Base-by-base conservation (phyloP, 345 rosid species). In the Hirschfeldia incana region DNA sequence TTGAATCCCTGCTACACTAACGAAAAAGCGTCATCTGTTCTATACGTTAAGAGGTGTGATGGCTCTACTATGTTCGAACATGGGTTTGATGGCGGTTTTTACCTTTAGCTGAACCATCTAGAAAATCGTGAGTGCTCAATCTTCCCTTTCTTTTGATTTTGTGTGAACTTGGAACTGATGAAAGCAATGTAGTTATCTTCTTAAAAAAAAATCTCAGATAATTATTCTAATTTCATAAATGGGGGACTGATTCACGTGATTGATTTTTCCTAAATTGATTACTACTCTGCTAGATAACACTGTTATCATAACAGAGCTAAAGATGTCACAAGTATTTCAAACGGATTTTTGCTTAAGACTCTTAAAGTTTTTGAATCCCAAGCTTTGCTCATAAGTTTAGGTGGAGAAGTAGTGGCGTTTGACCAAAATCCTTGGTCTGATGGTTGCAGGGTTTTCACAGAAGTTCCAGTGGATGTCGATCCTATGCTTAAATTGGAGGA, bases 351-450 rank as follows among this genome's bases (percentile, higher is more conserved):
- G 75, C 69, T 36, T 46, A 78, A 55, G 78, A 53, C 84, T 5
- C 66, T 70, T 33, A 65, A 16, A 36, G 78, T 86, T 64, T 29
- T 73, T 65, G 82, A 86, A 72, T 71, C 82, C 26, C 65, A 67
- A 39, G 76, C 61, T 66, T 70, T 75, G 9, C 83, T 67, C 37
- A 74, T 82, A 46, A 51, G 29, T 26, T 79, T 65, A 27, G 69
- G 55, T 36, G 70, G 69, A 72, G 69, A 67, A 42, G 62, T 75
- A 58, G 66, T 63, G 60, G 76, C n/a, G 26, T n/a, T 73, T 58
- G 78, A 81, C 71, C 75, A 77, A 27, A 71, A 80, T 64, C 66
- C 58, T 36, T 80, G 6, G 69, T 65, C 80, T 74, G 64, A n/a
- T 72, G 83, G 72, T 32, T 66, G 58, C 8, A 84, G 72, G 30